Conservation (phyloP, 352 stramenopile genomes). For the Globisporangium cystogenes region DNA sequence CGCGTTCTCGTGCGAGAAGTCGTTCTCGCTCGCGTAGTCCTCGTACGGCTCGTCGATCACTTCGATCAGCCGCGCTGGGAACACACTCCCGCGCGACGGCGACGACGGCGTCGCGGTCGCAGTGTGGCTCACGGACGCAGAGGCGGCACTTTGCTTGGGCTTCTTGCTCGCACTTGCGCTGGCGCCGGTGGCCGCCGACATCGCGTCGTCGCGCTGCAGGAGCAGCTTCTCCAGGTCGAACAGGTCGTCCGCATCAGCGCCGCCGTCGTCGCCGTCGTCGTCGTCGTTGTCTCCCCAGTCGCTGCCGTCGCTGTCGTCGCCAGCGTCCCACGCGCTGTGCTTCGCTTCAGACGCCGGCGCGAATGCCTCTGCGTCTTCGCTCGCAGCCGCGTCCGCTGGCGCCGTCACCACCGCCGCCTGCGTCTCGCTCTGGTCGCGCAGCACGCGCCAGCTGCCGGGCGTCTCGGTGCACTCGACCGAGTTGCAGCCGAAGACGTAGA, state of each 20-base stretch:
- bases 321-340: slow-evolving; percentile 15
- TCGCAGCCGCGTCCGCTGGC: neutral
- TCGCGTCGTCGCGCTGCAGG: slow-evolving; percentile 62
- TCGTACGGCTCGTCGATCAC: slow-evolving; percentile 78
- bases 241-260: slow-evolving; percentile 8
- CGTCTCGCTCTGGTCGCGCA: slow-evolving; percentile 47
- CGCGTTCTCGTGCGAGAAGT: slow-evolving; percentile 68
- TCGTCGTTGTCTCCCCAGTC: slow-evolving; percentile 71
- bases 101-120: slow-evolving; percentile 9
- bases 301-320: slow-evolving; percentile 44
- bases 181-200: slow-evolving; percentile 21
- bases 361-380: neutral
- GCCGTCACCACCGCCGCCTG: slow-evolving; percentile 6
- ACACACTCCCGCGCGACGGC: slow-evolving; percentile 11
- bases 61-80: slow-evolving; percentile 58
- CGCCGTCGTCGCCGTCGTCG: slow-evolving; percentile 15
- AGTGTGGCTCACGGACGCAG: neutral
- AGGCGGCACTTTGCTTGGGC: neutral
- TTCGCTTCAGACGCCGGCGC: slow-evolving; percentile 7
- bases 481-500: slow-evolving; percentile 87
- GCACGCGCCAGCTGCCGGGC: slow-evolving; percentile 61
- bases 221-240: slow-evolving; percentile 65
- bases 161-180: slow-evolving; percentile 11
- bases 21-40: slow-evolving; percentile 49
- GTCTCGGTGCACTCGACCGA: slow-evolving; percentile 59